Evolutionary conservation across 306 rosid species (phyloP).

Genomic region (Arachis hypogaea): DNA sequence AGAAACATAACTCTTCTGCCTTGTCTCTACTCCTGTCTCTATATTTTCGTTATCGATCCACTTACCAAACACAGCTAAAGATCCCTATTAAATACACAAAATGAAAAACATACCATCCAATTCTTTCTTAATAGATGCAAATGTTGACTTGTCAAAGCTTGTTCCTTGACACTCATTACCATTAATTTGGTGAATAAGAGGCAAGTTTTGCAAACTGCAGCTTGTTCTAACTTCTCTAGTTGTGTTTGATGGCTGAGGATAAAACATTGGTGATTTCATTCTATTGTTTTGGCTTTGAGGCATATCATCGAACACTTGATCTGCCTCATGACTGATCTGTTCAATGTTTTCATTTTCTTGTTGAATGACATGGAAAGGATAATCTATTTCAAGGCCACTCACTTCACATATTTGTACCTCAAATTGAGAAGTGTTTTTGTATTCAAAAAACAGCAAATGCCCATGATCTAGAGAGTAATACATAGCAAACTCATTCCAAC

Average conservation of each 20-base stretch:
- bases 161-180: not conserved
- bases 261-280: not conserved
- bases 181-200: not conserved
- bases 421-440: not conserved
- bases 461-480: constrained; percentile 14
- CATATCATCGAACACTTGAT: constrained; percentile 11
- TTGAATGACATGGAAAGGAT: not conserved
- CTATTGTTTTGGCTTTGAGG: not conserved
- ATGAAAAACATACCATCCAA: not conserved
- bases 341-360: not conserved
- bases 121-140: not conserved
- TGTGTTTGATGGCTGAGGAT: not conserved
- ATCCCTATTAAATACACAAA: too few relatives aligned
- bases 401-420: constrained; percentile 5
- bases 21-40: too few relatives aligned
- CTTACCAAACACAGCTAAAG: too few relatives aligned
- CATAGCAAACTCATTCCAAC: not conserved
- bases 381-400: constrained; percentile 23
- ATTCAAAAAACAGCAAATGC: constrained; percentile 1
- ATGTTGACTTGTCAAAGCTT: not conserved
- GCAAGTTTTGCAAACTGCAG: not conserved
- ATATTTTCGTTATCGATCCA: too few relatives aligned
- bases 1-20: too few relatives aligned
- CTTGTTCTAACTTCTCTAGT: constrained; percentile 8
- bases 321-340: not conserved